Evolutionary conservation across 2,329 filamentous ascomycete genomes (phyloP).

Genomic region (Fonsecaea pedrosoi): DNA sequence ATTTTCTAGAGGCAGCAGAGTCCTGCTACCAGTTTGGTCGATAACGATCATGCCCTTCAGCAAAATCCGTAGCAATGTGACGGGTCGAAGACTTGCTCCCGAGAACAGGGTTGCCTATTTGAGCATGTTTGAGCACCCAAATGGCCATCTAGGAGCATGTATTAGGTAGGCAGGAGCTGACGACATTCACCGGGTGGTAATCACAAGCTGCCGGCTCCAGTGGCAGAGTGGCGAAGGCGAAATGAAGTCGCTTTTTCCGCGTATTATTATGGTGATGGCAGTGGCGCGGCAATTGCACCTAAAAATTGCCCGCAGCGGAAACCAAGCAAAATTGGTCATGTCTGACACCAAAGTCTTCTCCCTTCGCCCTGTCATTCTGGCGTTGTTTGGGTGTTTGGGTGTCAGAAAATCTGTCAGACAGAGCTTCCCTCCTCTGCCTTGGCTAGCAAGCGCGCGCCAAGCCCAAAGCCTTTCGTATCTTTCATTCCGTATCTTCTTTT

Average conservation of each 20-base stretch:
- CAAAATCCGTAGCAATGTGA: not conserved
- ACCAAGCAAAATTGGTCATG: not conserved
- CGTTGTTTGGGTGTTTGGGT: not conserved
- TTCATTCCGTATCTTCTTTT: not conserved
- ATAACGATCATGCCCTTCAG: not conserved
- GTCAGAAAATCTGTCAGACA: not conserved
- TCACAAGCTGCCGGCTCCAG: not conserved
- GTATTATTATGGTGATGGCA: conserved; percentile 3
- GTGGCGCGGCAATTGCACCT: conserved; percentile 3
- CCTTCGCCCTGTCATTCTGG: not conserved
- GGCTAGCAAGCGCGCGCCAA: conserved; percentile 2
- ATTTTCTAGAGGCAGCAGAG: not conserved
- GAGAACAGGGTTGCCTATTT: no score
- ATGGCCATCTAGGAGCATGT: not conserved
- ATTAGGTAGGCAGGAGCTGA: not conserved
- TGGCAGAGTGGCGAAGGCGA: not conserved
- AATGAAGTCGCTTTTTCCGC: not conserved
- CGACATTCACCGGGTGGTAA: not conserved
- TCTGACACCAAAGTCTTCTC: not conserved
- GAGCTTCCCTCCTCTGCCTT: not conserved
- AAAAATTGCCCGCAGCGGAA: not conserved
- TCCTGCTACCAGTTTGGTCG: not conserved
- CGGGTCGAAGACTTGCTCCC: not conserved
- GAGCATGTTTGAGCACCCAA: no score
- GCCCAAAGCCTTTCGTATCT: not conserved